These are phyloP conservation scores for Lepraria neglecta DNA, from an alignment of 495 filamentous ascomycete genomes.

Conservation along the genomic window DNA sequence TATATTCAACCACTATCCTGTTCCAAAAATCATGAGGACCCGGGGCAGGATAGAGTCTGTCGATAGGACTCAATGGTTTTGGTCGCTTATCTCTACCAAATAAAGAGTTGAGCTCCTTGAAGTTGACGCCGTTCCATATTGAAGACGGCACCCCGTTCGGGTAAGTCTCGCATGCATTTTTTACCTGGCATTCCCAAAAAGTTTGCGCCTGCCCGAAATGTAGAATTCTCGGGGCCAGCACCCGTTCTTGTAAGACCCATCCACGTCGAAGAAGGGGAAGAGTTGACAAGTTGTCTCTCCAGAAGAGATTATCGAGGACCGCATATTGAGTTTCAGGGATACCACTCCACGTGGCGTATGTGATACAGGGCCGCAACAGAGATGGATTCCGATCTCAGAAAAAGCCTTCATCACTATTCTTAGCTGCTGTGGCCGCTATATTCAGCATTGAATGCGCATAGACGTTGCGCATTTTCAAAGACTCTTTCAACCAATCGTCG, in stretches of 20 bases:
- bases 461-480: slow-evolving; percentile 25
- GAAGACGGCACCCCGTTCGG: not conserved
- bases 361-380: not conserved
- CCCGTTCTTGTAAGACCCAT: slow-evolving; percentile 35
- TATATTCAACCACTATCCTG: not conserved
- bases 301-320: not conserved
- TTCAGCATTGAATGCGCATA: slow-evolving; percentile 26
- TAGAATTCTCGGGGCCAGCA: slow-evolving; percentile 30
- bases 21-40: not conserved
- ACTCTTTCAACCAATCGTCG: slow-evolving; percentile 30
- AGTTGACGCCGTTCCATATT: not conserved
- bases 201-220: slow-evolving; percentile 30
- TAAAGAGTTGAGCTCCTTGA: not conserved
- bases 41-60: not conserved
- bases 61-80: too few relatives aligned
- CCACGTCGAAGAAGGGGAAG: slow-evolving; percentile 24
- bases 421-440: slow-evolving; percentile 24
- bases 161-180: not conserved
- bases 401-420: slow-evolving; percentile 12
- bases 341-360: not conserved
- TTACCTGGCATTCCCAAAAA: slow-evolving; percentile 30
- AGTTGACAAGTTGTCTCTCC: not conserved
- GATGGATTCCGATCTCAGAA: slow-evolving; percentile 14
- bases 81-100: not conserved
- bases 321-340: not conserved